Conservation (phyloP, 306 rosid species). For the Herpetospermum pedunculosum region DNA sequence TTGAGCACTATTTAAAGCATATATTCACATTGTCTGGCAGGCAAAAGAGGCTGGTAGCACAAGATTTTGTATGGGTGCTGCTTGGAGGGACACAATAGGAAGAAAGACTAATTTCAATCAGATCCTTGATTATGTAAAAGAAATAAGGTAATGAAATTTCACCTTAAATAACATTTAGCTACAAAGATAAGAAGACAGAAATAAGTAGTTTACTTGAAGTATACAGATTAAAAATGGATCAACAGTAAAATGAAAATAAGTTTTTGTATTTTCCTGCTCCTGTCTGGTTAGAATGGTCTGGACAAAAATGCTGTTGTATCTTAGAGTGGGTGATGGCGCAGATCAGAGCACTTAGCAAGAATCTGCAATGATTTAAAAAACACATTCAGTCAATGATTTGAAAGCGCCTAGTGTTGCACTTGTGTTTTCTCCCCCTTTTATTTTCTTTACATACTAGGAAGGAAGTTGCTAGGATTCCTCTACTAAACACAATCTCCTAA, state of each 20-base stretch:
- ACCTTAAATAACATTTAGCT: background rate
- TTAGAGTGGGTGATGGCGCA: background rate
- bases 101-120: slow-evolving; percentile 88
- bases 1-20: slow-evolving; percentile 5
- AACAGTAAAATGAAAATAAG: background rate
- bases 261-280: background rate
- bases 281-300: background rate
- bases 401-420: background rate
- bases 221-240: background rate
- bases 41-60: slow-evolving; percentile 99
- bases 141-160: slow-evolving; percentile 48
- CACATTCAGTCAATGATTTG: background rate
- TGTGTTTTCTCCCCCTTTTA: background rate
- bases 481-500: background rate
- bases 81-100: slow-evolving; percentile 93
- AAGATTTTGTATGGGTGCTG: slow-evolving; percentile 99
- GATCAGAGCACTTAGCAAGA: background rate
- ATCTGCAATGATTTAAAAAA: background rate
- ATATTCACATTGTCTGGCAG: slow-evolving; percentile 30
- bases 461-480: background rate
- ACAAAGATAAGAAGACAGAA: background rate
- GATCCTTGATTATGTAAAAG: slow-evolving; percentile 79
- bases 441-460: background rate
- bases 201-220: background rate
- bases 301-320: background rate